Conservation (phyloP, 2,329 filamentous ascomycete genomes). For the Pyrenochaeta sp. region DNA sequence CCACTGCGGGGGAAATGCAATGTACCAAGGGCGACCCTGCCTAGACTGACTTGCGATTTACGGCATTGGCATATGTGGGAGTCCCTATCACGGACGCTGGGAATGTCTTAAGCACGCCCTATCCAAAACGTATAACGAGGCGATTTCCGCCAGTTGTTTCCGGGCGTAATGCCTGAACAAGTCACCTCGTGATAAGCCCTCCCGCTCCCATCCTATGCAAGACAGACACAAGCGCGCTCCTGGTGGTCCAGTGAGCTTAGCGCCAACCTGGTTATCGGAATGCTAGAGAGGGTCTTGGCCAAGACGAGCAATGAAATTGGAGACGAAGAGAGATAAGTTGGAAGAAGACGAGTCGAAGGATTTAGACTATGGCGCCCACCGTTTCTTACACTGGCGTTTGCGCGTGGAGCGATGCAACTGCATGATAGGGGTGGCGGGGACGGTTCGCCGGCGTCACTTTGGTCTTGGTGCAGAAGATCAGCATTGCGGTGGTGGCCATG, state of each 20-base stretch:
- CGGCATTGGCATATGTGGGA: neutral
- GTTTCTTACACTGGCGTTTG: conserved; percentile 16
- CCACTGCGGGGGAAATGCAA: conserved; percentile 7
- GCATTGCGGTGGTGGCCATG: conserved; percentile 18
- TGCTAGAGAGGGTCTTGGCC: conserved; percentile 13
- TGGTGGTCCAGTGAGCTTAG: conserved; percentile 19
- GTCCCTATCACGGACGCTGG: neutral
- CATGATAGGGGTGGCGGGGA: conserved; percentile 21
- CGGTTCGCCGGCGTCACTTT: conserved; percentile 17
- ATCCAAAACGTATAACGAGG: conserved; percentile 22
- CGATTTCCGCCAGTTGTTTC: conserved; percentile 27
- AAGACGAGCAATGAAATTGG: conserved; percentile 10
- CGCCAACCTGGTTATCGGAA: conserved; percentile 36
- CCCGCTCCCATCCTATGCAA: conserved; percentile 22
- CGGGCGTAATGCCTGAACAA: conserved; percentile 25
- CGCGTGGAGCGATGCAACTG: conserved; percentile 12
- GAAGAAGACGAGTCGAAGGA: conserved; percentile 20
- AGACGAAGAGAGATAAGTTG: conserved; percentile 20
- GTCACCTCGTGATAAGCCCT: conserved; percentile 22
- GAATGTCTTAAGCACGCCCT: neutral
- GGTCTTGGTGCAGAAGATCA: conserved; percentile 16
- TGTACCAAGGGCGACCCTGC: conserved; percentile 3
- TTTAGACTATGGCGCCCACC: conserved; percentile 18
- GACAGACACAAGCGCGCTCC: conserved; percentile 20
- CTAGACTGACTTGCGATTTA: neutral